Base-by-base conservation (phyloP, 306 rosid species). In the Urtica urens region DNA sequence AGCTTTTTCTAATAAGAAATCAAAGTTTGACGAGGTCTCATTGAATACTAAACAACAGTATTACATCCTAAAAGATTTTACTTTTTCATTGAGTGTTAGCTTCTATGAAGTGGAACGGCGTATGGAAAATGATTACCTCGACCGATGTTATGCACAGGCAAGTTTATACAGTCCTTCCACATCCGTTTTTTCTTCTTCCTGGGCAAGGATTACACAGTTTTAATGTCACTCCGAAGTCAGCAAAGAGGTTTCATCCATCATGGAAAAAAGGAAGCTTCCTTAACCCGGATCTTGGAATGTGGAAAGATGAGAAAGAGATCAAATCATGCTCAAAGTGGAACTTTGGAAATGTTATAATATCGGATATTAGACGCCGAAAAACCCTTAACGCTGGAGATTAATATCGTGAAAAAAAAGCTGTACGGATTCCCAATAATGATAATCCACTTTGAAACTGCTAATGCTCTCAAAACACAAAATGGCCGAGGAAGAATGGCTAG, bases 401-500 rank as follows among this genome's bases (percentile, higher is more conserved):
- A 43, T 50, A 58, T 67, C 58, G 55, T 70, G 57, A 59, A 73
- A 64, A 58, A 59, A 58, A 35, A 10, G 15, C 40, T 35, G 63
- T 59, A 46, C 55, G 71, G 51, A 46, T 62, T 72, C 69, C 72
- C 46, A 25, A 50, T 52, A 63, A 59, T 51, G 66, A 70, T 71
- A n/a, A n/a, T n/a, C 74, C 63, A 58, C 69, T 58, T 56, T 47
- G 38, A 53, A 64, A 53, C 50, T 47, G 70, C 64, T 57, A 67
- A 71, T 60, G 68, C 73, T 57, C 85, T 70, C 77, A 70, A 59
- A 72, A 51, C 33, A 74, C 65, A 75, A 74, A 68, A 58, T 71
- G 60, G 72, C 55, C 23, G 72, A 64, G 49, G 51, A 54, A 64
- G 64, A 56, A 47, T 63, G 68, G 71, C 71, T 80, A 84, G 66